Conservation (phyloP, 2,329 filamentous ascomycete genomes). For the Claviceps maximensis region DNA sequence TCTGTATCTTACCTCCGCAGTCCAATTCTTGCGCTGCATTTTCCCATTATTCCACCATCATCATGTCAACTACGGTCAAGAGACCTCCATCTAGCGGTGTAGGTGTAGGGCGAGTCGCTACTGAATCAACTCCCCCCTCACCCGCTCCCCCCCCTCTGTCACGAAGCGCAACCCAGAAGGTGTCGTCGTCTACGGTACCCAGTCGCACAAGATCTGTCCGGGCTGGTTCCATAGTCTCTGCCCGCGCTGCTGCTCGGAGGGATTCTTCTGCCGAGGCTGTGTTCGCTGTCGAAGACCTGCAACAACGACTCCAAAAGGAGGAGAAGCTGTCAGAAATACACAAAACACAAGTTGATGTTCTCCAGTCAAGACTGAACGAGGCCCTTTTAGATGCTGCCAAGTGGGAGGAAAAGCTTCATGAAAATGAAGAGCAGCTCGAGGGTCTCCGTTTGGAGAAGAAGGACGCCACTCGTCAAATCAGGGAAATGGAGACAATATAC, state of each 20-base stretch:
- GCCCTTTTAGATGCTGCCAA: constrained; percentile 69
- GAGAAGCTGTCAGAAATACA: constrained; percentile 67
- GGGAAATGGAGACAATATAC: constrained; percentile 86
- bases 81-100: constrained; percentile 37
- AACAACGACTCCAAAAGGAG: constrained; percentile 67
- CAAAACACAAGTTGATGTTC: constrained; percentile 70
- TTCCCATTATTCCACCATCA: constrained; percentile 5
- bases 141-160: constrained; percentile 26
- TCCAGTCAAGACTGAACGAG: constrained; percentile 80
- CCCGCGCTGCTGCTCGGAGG: constrained; percentile 54
- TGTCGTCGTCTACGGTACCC: constrained; percentile 30
- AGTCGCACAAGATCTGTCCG: constrained; percentile 53
- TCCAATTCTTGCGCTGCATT: background rate
- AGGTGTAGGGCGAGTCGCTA: constrained; percentile 31
- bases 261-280: constrained; percentile 60
- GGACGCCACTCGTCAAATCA: constrained; percentile 67
- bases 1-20: background rate
- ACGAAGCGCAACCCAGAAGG: constrained; percentile 24
- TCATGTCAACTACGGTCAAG: constrained; percentile 41
- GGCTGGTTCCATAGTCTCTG: constrained; percentile 53
- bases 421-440: constrained; percentile 74
- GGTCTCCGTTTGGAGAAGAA: constrained; percentile 71
- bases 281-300: constrained; percentile 69
- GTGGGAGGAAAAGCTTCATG: constrained; percentile 78
- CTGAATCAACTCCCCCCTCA: constrained; percentile 21